Base-by-base conservation (phyloP, 257 asterid genomes). In the Echites panduratus region DNA sequence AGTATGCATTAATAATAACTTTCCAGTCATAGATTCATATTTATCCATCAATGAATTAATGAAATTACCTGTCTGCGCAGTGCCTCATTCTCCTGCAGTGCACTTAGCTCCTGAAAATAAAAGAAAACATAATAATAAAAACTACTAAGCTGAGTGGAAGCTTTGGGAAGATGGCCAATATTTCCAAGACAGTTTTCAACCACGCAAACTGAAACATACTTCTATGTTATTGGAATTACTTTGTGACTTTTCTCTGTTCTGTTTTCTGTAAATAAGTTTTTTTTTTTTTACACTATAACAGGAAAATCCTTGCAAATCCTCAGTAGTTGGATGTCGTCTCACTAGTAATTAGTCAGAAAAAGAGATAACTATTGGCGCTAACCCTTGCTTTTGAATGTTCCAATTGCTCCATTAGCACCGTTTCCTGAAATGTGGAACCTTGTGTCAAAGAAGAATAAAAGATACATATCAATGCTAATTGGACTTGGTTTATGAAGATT, bases 21-120 rank as follows among this genome's bases (percentile, higher is more conserved):
- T 66, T 57, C 19, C 24, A 20, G 17, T 2, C 40, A 9, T 13
- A 62, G 22, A 0, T 35, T 24, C 29, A 44, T 32, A 32, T 56
- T 26, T 17, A 11, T 40, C 13, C 5, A 17, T 14, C 16, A 20
- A 74, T 62, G 50, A 68, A 58, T 63, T 9, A 64, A 70, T 14
- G 71, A 41, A 49, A 70, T 73, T 83, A 82, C 89, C 88, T 84
- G 85, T 77, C 68, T 81, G 66, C 78, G 81, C 70, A 88, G 79
- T 70, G 72, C 73, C 84, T 82, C 82, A 19, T 84, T 90, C 84
- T 88, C 98, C 74, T 77, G 74, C 78, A 61, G 49, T 0, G 85
- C 85, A 24, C 71, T 73, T 65, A 87, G 85, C 82, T 86, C 90
- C 96, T 92, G 74, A 75, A 78, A 47, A 19, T 27, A 29, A 56